phyloP scores from a whole-genome alignment of 2,329 filamentous ascomycete genomes.

The Apiospora aurea region DNA sequence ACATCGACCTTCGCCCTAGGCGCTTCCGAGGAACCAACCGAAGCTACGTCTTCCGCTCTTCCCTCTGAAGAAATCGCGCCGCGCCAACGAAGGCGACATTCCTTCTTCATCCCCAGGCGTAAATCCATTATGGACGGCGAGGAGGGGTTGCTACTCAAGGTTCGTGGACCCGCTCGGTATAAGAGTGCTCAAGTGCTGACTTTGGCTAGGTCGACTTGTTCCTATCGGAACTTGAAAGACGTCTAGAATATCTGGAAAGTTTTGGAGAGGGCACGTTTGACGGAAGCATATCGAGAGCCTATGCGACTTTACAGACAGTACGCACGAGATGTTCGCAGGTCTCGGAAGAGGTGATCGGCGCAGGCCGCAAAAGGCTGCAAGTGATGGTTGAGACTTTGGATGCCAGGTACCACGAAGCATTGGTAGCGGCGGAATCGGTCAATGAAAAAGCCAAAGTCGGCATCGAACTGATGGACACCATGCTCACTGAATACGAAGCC shows the following conservation, averaged over 20 bases:
- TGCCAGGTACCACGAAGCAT: conserved; percentile 82
- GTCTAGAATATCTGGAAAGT: conserved; percentile 86
- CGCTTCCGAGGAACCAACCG: conserved; percentile 43
- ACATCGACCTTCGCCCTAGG: conserved; percentile 39
- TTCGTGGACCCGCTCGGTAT: conserved; percentile 35
- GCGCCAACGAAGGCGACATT: conserved; percentile 59
- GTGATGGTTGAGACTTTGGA: conserved; percentile 95
- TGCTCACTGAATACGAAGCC: conserved; percentile 85
- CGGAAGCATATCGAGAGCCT: conserved; percentile 82
- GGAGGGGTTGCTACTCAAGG: conserved; percentile 66
- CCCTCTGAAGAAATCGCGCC: conserved; percentile 43
- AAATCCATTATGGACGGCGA: conserved; percentile 70
- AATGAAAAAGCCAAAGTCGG: conserved; percentile 92
- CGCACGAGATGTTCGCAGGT: conserved; percentile 88
- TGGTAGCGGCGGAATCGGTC: conserved; percentile 84
- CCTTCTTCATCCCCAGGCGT: conserved; percentile 61
- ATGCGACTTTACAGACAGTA: conserved; percentile 85
- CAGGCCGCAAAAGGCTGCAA: conserved; percentile 81
- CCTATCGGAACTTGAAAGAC: conserved; percentile 83
- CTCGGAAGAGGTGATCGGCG: conserved; percentile 88
- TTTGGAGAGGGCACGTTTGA: conserved; percentile 88
- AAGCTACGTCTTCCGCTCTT: conserved; percentile 50
- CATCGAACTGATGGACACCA: conserved; percentile 83
- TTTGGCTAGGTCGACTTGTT: conserved; percentile 73
- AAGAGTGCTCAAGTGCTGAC: conserved; percentile 27